Percentiles rank a stretch among this genome's conserved stretches.
Conservation (phyloP, 441 rosid species). For the Jatropha podagrica region DNA sequence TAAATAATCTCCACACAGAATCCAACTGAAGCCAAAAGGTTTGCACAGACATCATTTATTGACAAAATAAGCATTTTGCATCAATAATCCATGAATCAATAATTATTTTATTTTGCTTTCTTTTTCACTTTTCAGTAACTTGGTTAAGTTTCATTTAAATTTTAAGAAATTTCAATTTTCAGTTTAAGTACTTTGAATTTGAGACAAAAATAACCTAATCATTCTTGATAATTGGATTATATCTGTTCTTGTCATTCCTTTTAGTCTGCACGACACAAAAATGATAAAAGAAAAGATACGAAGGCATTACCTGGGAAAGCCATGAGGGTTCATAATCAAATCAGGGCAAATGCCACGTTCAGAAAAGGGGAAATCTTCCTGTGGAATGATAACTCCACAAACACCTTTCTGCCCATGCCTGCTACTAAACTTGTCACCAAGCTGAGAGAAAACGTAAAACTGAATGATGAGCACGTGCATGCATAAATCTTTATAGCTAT, state of each 20-base stretch:
- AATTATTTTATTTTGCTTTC: not conserved
- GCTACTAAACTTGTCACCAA: slow-evolving; percentile 98
- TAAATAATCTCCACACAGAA: not conserved
- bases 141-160: not conserved
- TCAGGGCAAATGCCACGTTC: slow-evolving; percentile 98
- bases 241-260: not conserved
- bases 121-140: not conserved
- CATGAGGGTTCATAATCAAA: slow-evolving; percentile 98
- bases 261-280: not conserved
- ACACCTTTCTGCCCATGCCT: slow-evolving; percentile 99
- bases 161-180: not conserved
- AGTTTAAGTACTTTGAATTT: not conserved
- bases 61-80: not conserved
- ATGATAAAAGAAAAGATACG: slow-evolving; percentile 5
- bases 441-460: slow-evolving; percentile 36
- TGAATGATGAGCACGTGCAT: slow-evolving; percentile 2
- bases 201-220: not conserved
- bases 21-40: not conserved
- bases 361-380: slow-evolving; percentile 96
- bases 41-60: not conserved
- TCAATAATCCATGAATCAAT: not conserved
- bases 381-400: slow-evolving; percentile 90
- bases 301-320: slow-evolving; percentile 78
- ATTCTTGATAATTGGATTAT: not conserved
- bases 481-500: not conserved